Base-by-base conservation (phyloP, 768 basidiomycete species). In the Cytidiella melzeri region DNA sequence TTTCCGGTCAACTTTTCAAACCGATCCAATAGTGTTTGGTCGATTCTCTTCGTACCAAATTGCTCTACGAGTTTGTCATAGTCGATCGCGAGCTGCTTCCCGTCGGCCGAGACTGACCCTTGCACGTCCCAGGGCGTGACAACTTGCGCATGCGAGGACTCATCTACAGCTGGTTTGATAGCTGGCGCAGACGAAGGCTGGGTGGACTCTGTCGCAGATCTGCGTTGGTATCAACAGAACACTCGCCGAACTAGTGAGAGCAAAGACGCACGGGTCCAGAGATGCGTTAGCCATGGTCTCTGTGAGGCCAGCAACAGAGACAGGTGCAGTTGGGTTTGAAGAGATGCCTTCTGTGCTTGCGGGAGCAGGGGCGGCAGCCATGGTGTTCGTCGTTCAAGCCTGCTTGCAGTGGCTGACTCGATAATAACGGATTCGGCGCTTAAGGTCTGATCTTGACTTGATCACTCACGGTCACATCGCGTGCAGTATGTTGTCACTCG, bases 61-160 rank as follows among this genome's bases (percentile, higher is more conserved):
- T 96, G 89, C 60, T 80, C 80, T 48, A 97, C 73, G 53, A 98
- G 78, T 73, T 96, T 97, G 69, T 95, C 89, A 60, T 99, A 99
- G 70, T 99, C 90, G 67, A 98, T 97, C 44, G 81, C 92, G 48
- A 83, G 83, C 70, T 96, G 85, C 61, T 87, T 85, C 48, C 96
- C 96, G 59, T 96, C 92, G 19, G 70, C 76, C 4, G 88, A 80
- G 9, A 96, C 85, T 24, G 82, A 84, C 45, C 95, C 96, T 57
- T 95, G 87, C 5, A 98, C 96, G 57, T 97, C 92, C 90, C 96
- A 99, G 13, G 96, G 96, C 0, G 96, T 98, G 40, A 99, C 84
- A 46, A 92, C 75, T 65, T 97, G 94, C 15, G 76, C 81, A 45
- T 76, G 73, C 0, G 63, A 57, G 7, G 52, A 42, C 3, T 65